A percentile compares a stretch with the other conserved stretches of the same genome.
Conservation (phyloP, 371 early-diverging fungal genomes). For the Mucor circinelloides region DNA sequence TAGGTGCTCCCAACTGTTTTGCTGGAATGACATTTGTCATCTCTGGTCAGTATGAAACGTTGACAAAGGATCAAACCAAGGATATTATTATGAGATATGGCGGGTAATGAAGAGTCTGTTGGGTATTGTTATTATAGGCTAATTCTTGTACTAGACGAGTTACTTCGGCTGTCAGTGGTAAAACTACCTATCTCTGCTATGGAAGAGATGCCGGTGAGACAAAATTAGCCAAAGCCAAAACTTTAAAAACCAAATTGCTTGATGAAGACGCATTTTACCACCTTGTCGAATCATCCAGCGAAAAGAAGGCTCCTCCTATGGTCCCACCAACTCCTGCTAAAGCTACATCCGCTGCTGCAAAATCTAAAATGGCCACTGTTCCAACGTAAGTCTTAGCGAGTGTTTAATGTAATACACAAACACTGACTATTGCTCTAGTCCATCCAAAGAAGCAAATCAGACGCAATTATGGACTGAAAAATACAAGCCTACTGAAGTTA, state of each 20-base stretch:
- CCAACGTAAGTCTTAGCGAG: background rate
- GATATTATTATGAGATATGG: conserved; percentile 92
- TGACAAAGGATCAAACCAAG: conserved; percentile 76
- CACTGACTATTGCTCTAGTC: background rate
- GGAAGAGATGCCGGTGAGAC: conserved; percentile 94
- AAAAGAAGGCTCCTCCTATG: conserved; percentile 17
- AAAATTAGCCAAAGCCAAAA: conserved; percentile 88
- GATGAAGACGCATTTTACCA: conserved; percentile 91
- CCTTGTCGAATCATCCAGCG: conserved; percentile 62
- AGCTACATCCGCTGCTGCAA: conserved; percentile 11
- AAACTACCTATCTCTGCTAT: conserved; percentile 89
- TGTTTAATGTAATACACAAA: background rate
- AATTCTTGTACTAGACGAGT: conserved; percentile 63
- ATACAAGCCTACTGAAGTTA: conserved; percentile 83
- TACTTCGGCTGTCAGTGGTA: conserved; percentile 83
- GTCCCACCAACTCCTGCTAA: conserved; percentile 1
- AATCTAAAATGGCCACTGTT: background rate
- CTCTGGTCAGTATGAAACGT: conserved; percentile 84
- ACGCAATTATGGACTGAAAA: conserved; percentile 90
- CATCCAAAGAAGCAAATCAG: background rate
- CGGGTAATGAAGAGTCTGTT: conserved; percentile 53
- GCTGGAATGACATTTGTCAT: conserved; percentile 88
- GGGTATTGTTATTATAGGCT: background rate
- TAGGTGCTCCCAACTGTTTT: conserved; percentile 80
- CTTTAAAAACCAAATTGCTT: conserved; percentile 71